Base-by-base conservation (phyloP, 768 basidiomycete species). In the Tremella mesenterica region DNA sequence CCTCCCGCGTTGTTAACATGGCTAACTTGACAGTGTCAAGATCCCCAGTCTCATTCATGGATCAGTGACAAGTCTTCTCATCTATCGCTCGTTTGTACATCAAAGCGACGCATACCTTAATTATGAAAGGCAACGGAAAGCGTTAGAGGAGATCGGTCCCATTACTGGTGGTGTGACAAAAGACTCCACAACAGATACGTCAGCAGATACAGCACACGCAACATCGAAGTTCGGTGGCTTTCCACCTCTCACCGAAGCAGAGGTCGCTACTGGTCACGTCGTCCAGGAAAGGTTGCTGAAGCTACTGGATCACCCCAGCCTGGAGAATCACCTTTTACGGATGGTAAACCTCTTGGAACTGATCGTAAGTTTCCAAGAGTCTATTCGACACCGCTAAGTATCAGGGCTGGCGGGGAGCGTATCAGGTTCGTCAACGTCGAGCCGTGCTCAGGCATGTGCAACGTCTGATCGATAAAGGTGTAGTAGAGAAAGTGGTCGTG, bases 321-420 rank as follows among this genome's bases (percentile, higher is more conserved):
- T 69, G 52, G 50, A 62, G 31, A 69, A 66, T 38, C 64, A 69
- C 47, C 50, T 66, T 1, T 52, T 69, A 14, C 49, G 46, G 20
- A 44, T 30, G 2, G 57, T 50, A 18, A 51, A 61, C 29, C 50
- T 69, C 6, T 49, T 66, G 3, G 30, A 41, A 4, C 29, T 63
- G 10, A 26, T 66, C 16, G 67, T 69, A 43, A 56, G 67, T 56
- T 3, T 12, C 7, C 16, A 13, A 4, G 47, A 30, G 6, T 16
- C 26, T 9, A 10, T 45, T 16, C 33, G 12, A 47, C 59, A 53
- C 23, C 46, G 38, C 27, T 21, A 48, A 23, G 18, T 28, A 2
- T 10, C 26, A 69, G 67, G 67, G 67, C 3, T 69, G 63, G 63
- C 44, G 30, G 2, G 54, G 58, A 13, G 47, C 31, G 4, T 30